A percentile compares a stretch with the other conserved stretches of the same genome.
Conservation (phyloP, 2,329 filamentous ascomycete species). For the Meredithiella fracta region DNA sequence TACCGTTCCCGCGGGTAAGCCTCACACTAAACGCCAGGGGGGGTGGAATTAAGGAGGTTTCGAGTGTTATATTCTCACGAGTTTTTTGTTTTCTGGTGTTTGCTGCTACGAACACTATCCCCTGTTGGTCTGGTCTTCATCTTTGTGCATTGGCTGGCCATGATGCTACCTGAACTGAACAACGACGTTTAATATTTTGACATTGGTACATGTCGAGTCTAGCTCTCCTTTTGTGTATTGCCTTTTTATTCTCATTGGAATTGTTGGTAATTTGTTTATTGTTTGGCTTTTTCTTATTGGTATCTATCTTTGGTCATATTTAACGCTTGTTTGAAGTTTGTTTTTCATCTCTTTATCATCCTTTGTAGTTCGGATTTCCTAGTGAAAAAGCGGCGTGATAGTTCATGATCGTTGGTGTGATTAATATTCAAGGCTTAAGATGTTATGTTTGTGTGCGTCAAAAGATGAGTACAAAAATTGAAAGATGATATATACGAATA, state of each 20-base stretch:
- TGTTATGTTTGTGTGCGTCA: too few species aligned
- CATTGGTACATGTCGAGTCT: constrained; percentile 2
- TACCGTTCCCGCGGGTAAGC: constrained; percentile 22
- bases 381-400: not conserved
- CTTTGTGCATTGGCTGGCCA: too few species aligned
- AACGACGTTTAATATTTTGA: not conserved
- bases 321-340: not conserved
- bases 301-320: not conserved
- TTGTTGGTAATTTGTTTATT: constrained; percentile 1
- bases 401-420: not conserved
- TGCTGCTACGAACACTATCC: too few species aligned
- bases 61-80: constrained; percentile 20
- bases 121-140: too few species aligned
- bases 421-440: not conserved
- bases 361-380: too few species aligned
- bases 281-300: not conserved
- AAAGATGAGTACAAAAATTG: not conserved
- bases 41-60: constrained; percentile 22
- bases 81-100: constrained; percentile 7
- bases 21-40: constrained; percentile 21
- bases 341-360: not conserved
- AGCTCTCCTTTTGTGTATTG: constrained; percentile 15
- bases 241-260: constrained; percentile 17
- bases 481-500: not conserved
- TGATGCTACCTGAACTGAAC: too few species aligned